Percentiles rank a stretch among this genome's conserved stretches.
Conservation (phyloP, 2,329 filamentous ascomycete genomes). For the Coniochaeta sp. region DNA sequence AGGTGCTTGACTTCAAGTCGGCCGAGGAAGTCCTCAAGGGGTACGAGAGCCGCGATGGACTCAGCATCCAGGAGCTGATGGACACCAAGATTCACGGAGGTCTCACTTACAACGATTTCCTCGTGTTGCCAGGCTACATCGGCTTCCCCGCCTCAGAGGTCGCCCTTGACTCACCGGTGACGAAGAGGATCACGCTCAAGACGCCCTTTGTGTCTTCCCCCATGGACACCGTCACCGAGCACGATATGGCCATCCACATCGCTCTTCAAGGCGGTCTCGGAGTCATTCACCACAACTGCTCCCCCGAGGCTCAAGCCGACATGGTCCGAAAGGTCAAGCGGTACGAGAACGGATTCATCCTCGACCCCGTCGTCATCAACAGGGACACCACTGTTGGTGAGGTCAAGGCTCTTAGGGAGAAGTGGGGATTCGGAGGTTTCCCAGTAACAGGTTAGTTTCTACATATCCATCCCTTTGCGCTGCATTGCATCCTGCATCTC, state of each 20-base stretch:
- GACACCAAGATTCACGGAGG: slow-evolving; percentile 89
- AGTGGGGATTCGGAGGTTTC: slow-evolving; percentile 98
- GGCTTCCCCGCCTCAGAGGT: slow-evolving; percentile 93
- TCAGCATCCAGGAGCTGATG: slow-evolving; percentile 78
- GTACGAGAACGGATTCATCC: slow-evolving; percentile 98
- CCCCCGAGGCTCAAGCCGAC: slow-evolving; percentile 91
- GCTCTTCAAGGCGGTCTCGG: slow-evolving; percentile 80
- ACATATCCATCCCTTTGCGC: slow-evolving; percentile 11
- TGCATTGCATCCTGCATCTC: slow-evolving; percentile 7
- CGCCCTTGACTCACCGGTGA: slow-evolving; percentile 81
- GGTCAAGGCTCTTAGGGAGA: slow-evolving; percentile 87
- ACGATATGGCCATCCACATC: slow-evolving; percentile 99
- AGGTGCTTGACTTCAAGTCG: slow-evolving; percentile 65
- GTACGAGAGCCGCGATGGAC: slow-evolving; percentile 76
- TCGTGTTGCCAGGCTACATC: slow-evolving; percentile 94
- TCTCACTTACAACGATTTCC: slow-evolving; percentile 98
- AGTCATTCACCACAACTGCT: slow-evolving; percentile 99
- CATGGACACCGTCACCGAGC: slow-evolving; percentile 99
- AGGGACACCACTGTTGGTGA: slow-evolving; percentile 84
- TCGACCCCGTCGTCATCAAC: slow-evolving; percentile 87
- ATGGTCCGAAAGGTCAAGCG: slow-evolving; percentile 99
- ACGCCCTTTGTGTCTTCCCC: slow-evolving; percentile 95
- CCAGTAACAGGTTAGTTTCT: slow-evolving; percentile 91
- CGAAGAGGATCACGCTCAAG: slow-evolving; percentile 92
- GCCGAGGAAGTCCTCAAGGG: slow-evolving; percentile 77